Percentiles rank a stretch among this genome's conserved stretches.
These are phyloP conservation scores for Penicillium sp. DNA, from an alignment of 2,329 filamentous ascomycete species.

Conservation along the genomic window DNA sequence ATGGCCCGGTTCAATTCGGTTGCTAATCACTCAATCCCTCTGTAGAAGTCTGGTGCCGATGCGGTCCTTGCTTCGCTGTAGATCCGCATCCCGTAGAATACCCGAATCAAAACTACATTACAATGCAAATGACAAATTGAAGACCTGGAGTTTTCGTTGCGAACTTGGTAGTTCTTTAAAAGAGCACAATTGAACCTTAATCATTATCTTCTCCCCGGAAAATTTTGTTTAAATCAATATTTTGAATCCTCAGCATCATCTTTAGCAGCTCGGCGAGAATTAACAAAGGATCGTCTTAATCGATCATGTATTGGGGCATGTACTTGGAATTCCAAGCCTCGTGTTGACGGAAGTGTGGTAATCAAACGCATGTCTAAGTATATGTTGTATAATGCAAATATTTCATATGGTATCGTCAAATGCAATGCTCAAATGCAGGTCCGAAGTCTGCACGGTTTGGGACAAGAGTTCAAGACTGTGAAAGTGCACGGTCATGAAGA, in stretches of 20 bases:
- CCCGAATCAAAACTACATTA: background rate
- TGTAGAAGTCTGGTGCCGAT: conserved; percentile 34
- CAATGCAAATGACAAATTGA: background rate
- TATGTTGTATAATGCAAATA: background rate
- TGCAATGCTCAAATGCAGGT: background rate
- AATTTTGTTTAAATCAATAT: too few relatives aligned
- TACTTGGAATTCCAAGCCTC: background rate
- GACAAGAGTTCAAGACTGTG: background rate
- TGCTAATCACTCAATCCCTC: background rate
- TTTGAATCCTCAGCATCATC: background rate
- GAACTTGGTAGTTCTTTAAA: background rate
- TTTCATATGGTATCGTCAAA: conserved; percentile 1
- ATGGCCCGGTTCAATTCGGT: background rate
- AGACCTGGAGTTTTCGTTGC: background rate
- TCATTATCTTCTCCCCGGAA: too few relatives aligned
- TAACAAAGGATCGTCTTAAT: too few relatives aligned
- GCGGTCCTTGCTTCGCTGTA: conserved; percentile 36
- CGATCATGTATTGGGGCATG: too few relatives aligned
- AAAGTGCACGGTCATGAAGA: conserved; percentile 26
- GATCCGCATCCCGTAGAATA: background rate
- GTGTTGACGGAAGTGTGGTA: background rate
- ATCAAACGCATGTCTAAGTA: background rate
- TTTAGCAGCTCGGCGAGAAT: too few relatives aligned
- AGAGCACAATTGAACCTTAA: background rate
- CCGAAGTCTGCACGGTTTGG: background rate